Base-by-base conservation (phyloP, 352 stramenopile genomes). In the Globisporangium nagaii region DNA sequence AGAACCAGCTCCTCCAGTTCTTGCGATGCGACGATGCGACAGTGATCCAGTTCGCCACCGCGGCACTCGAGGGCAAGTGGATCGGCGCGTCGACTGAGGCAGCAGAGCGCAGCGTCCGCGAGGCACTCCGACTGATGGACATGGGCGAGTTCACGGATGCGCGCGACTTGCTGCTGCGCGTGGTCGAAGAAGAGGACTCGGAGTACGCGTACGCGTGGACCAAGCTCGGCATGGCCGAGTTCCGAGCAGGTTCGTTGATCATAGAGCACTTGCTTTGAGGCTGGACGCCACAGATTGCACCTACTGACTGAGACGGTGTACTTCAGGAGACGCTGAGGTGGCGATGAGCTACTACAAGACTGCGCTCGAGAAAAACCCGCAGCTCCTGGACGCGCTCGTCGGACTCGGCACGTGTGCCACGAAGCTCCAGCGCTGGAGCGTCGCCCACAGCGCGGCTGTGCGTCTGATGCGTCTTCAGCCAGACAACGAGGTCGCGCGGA, bases 351-450 rank as follows among this genome's bases (percentile, higher is more conserved):
- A 80, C 50, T 94, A 86, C 54, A 66, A 89, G 45, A 71, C 64
- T 10, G 82, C 84, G 0, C 31, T 90, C 20, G 66, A 83, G 27
- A 63, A 78, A 22, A 94, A 94, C 32, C 78, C 82, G n/a, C 63
- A 79, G 6, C 66, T 93, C 28, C 7, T 91, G 15, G 75, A 90
- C 15, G 84, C 81, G 17, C 61, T 92, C n/a, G 63, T 78, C 4
- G 84, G 84, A 22, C 66, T 94, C 9, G 84, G 78, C 11, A 88
- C 79, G 3, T 91, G 84, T 30, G 84, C 82, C 4, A 84, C 75
- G 22, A 78, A 79, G 37, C 71, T 91, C 9, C 66, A 73, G 32
- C 71, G 68, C 50, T 93, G 82, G 81, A 70, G 67, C 8, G 31
- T 88, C 31, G 82, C 69, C 0, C 79, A 94, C 34, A 57, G 54